Evolutionary conservation across 176 grass and related monocot species (phyloP).

Genomic region (Juncus inflexus): DNA sequence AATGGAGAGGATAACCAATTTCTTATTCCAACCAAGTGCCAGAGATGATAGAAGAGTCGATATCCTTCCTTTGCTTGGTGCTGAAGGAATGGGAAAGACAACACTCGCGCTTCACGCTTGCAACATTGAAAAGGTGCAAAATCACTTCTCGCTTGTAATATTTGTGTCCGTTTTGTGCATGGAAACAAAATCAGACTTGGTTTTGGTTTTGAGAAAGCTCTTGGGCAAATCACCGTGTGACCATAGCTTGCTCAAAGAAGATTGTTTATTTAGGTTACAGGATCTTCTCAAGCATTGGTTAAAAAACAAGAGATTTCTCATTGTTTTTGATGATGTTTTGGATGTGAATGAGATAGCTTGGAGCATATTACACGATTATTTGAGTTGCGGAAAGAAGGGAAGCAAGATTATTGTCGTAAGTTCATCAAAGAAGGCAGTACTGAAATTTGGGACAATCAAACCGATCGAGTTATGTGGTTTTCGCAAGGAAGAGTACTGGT

Average conservation of each 20-base stretch:
- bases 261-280: conserved; percentile 1
- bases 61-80: conserved; percentile 23
- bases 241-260: neutral
- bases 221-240: neutral
- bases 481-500: conserved; percentile 32
- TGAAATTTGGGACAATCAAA: conserved; percentile 3
- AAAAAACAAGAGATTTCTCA: conserved; percentile 18
- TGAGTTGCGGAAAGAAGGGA: conserved; percentile 18
- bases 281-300: neutral
- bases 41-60: conserved; percentile 17
- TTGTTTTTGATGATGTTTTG: conserved; percentile 21
- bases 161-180: conserved; percentile 24
- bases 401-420: conserved; percentile 30
- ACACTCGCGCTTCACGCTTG: conserved; percentile 29
- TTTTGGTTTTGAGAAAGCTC: conserved; percentile 12
- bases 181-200: conserved; percentile 16
- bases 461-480: conserved; percentile 18
- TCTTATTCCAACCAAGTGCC: conserved; percentile 17
- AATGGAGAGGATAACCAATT: conserved; percentile 31
- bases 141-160: conserved; percentile 13
- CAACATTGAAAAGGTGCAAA: conserved; percentile 27
- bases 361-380: conserved; percentile 12
- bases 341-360: conserved; percentile 19
- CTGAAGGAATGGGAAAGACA: conserved; percentile 26
- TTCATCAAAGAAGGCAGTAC: conserved; percentile 25